Evolutionary conservation across 2,329 filamentous ascomycete species (phyloP).

Genomic region (Epichloe sylvatica): DNA sequence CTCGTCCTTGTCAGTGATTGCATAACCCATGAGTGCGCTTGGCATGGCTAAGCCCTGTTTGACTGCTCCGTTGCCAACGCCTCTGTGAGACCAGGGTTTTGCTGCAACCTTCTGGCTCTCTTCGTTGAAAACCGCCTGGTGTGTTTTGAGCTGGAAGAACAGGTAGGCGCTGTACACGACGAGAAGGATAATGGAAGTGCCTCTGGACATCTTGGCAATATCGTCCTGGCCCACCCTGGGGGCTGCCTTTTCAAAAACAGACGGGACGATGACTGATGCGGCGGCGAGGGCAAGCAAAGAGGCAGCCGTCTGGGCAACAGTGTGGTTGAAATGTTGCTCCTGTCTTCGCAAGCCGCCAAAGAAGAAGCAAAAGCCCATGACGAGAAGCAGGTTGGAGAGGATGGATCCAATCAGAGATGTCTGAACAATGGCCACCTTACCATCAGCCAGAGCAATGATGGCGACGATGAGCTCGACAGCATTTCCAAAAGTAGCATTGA

Average conservation of each 20-base stretch:
- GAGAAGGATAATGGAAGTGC: slow-evolving; percentile 66
- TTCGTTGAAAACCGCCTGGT: slow-evolving; percentile 64
- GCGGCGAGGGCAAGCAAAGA: slow-evolving; percentile 68
- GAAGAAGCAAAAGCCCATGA: slow-evolving; percentile 88
- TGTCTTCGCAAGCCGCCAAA: slow-evolving; percentile 64
- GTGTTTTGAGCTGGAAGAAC: slow-evolving; percentile 82
- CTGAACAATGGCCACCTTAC: slow-evolving; percentile 73
- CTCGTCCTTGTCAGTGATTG: slow-evolving; percentile 19
- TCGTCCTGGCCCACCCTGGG: slow-evolving; percentile 26
- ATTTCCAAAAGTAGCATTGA: slow-evolving; percentile 90
- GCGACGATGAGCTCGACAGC: slow-evolving; percentile 83
- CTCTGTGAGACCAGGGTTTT: slow-evolving; percentile 28
- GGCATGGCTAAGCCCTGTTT: slow-evolving; percentile 27
- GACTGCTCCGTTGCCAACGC: slow-evolving; percentile 19
- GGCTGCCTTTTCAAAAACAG: slow-evolving; percentile 55
- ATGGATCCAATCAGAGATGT: slow-evolving; percentile 87
- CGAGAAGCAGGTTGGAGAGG: slow-evolving; percentile 75
- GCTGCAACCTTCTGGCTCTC: slow-evolving; percentile 64
- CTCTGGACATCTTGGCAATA: slow-evolving; percentile 53
- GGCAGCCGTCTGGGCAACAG: slow-evolving; percentile 79
- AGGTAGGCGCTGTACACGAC: slow-evolving; percentile 75
- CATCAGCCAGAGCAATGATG: slow-evolving; percentile 63
- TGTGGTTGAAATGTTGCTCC: slow-evolving; percentile 84
- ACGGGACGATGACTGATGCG: slow-evolving; percentile 74
- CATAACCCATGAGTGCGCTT: slow-evolving; percentile 24